Conservation (phyloP, 352 stramenopile genomes). For the Phytophthora capsici region DNA sequence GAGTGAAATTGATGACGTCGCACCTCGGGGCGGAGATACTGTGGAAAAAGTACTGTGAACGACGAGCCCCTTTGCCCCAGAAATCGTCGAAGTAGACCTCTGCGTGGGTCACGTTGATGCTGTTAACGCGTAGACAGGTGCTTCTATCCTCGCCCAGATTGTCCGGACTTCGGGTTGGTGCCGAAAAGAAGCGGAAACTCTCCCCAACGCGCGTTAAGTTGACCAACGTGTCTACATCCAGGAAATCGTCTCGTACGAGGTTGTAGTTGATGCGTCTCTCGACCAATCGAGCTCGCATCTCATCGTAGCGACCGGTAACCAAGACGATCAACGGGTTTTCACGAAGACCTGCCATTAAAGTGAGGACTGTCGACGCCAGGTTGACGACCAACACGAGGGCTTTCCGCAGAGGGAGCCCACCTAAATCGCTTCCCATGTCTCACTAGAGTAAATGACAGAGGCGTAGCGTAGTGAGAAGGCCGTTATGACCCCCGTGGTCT, state of each 20-base stretch:
- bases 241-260: conserved; percentile 42
- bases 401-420: conserved; percentile 24
- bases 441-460: conserved; percentile 5
- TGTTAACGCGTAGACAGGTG: conserved; percentile 51
- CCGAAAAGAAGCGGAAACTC: conserved; percentile 45
- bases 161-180: conserved; percentile 32
- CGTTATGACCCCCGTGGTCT: too few relatives aligned
- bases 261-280: conserved; percentile 55
- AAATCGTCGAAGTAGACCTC: conserved; percentile 52
- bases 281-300: conserved; percentile 44
- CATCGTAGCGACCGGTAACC: conserved; percentile 50
- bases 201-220: conserved; percentile 41
- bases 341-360: conserved; percentile 54
- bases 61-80: conserved; percentile 47
- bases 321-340: conserved; percentile 63
- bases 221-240: conserved; percentile 36
- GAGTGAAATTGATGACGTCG: conserved; percentile 48
- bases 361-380: conserved; percentile 52
- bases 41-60: conserved; percentile 46
- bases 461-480: not conserved
- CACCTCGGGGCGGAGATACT: conserved; percentile 55
- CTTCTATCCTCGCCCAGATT: conserved; percentile 51
- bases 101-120: conserved; percentile 44
- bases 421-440: conserved; percentile 24
- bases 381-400: conserved; percentile 43